phyloP scores from a whole-genome alignment of 768 basidiomycete genomes.

The Suillus bovinus region DNA sequence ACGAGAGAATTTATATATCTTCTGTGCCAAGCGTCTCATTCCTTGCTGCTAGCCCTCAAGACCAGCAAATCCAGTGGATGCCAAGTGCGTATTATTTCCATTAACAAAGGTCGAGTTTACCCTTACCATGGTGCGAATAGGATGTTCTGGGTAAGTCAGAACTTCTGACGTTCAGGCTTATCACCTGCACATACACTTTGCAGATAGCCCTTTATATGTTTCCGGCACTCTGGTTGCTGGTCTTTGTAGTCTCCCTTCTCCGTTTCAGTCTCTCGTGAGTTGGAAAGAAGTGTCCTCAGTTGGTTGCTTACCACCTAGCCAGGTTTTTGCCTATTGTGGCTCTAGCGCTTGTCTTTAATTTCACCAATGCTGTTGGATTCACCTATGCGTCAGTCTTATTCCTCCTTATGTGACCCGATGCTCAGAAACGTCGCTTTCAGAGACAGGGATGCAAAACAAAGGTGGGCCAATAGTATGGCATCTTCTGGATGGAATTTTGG shows the following conservation, averaged over 20 bases:
- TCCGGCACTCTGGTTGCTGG: constrained; percentile 83
- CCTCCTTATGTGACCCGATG: constrained; percentile 6
- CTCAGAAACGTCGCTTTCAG: constrained; percentile 36
- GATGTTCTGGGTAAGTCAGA: constrained; percentile 83
- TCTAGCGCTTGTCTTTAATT: constrained; percentile 93
- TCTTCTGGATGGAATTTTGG: constrained; percentile 72
- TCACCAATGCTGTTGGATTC: constrained; percentile 95
- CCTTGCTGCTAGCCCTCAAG: constrained; percentile 66
- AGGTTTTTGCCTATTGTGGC: constrained; percentile 95
- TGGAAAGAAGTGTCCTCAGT: constrained; percentile 1
- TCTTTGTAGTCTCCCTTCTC: constrained; percentile 86
- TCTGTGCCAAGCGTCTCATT: background rate
- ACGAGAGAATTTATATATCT: constrained; percentile 32
- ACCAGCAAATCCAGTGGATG: constrained; percentile 86
- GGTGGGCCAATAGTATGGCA: constrained; percentile 80
- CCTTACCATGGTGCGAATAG: constrained; percentile 38
- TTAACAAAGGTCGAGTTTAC: constrained; percentile 12
- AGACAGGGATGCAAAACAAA: constrained; percentile 90
- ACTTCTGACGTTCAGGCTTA: constrained; percentile 17
- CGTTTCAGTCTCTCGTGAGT: constrained; percentile 87
- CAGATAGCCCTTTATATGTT: constrained; percentile 89
- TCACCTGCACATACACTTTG: constrained; percentile 10
- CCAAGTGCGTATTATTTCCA: constrained; percentile 54
- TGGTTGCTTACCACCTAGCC: constrained; percentile 15
- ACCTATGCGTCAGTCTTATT: constrained; percentile 77